Evolutionary conservation across 2,329 filamentous ascomycete genomes (phyloP), one percentile per base, ranked within the genome.

Genomic region (Knufia fluminis): DNA sequence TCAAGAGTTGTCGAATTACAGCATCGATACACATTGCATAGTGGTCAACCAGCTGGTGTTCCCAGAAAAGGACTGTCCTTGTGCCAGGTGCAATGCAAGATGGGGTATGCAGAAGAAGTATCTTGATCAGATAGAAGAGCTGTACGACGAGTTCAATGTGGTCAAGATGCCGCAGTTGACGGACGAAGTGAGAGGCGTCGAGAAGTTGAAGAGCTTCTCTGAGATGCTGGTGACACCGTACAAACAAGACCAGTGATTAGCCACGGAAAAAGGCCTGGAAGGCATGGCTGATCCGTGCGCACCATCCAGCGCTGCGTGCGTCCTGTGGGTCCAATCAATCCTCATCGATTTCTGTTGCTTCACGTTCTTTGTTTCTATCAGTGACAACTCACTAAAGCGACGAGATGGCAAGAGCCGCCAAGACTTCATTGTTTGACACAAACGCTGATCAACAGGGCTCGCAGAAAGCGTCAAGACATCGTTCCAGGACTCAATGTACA

Each of bases 61-160:
- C 72, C 92, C 92, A 16, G 86, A 86, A 68, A 77, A 83, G 57
- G 83, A 82, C 47, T 94, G 85, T 64, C 78, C 80, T 31, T 98
- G 92, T 69, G 89, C 96, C 55, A 92, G 98, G 74, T 98, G 92
- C 71, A 94, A 89, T 64, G 86, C 92, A 40, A 76, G 92, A 57
- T 77, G 90, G 63, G 94, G 94, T 75, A 98, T 98, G 92, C 92
- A 98, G 76, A 92, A 89, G 76, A 98, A 98, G 74, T 98, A 98
- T 66, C 77, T 98, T 38, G 90, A 97, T 65, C 91, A 98, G 75
- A 97, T 97, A 62, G 90, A 94, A 70, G 92, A 98, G 73, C 72
- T 98, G 52, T 98, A 98, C 66, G 90, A 96, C 64, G 92, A 98
- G 68, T 98, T 98, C 73, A 95, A 98, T 65, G 90, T 98, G 33